These are phyloP conservation scores for Puccinia sorghi DNA, from an alignment of 1,284 basidiomycete genomes.

Conservation along the genomic window DNA sequence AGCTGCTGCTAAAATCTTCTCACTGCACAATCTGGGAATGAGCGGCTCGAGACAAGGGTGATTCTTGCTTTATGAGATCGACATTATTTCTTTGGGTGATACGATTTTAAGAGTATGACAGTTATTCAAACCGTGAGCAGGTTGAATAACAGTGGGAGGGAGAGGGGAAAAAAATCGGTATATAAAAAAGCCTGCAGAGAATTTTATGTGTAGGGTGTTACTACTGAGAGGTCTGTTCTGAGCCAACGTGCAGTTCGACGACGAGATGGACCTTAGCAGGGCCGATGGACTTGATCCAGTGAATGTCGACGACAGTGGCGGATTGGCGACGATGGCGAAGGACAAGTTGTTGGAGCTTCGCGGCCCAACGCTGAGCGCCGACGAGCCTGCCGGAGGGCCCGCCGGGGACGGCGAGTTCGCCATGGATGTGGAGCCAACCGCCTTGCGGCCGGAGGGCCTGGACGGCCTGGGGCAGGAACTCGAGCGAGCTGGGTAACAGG, in stretches of 20 bases:
- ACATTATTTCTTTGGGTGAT: no score
- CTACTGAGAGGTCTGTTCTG: neutral
- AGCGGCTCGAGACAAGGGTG: no score
- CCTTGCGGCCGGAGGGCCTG: slow-evolving; percentile 31
- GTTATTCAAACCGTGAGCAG: no score
- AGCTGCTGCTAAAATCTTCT: no score
- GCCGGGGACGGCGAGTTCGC: slow-evolving; percentile 15
- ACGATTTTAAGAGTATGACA: no score
- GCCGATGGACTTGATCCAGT: slow-evolving; percentile 38
- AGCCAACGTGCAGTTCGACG: slow-evolving; percentile 23
- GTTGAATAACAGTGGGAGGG: no score
- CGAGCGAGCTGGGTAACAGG: slow-evolving; percentile 30
- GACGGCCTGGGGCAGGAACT: slow-evolving; percentile 38
- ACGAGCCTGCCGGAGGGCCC: slow-evolving; percentile 7
- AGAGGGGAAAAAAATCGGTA: no score
- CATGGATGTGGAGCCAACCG: slow-evolving; percentile 46
- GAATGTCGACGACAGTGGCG: neutral
- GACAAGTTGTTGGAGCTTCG: neutral
- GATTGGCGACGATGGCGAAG: slow-evolving; percentile 4
- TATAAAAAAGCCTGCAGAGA: no score
- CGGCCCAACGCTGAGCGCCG: slow-evolving; percentile 4
- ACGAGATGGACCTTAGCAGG: slow-evolving; percentile 32
- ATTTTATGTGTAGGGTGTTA: neutral
- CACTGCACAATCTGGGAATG: no score
- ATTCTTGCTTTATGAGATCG: no score